phyloP scores from a whole-genome alignment of 78 protist species.

The Dictyostelium discoideum region DNA sequence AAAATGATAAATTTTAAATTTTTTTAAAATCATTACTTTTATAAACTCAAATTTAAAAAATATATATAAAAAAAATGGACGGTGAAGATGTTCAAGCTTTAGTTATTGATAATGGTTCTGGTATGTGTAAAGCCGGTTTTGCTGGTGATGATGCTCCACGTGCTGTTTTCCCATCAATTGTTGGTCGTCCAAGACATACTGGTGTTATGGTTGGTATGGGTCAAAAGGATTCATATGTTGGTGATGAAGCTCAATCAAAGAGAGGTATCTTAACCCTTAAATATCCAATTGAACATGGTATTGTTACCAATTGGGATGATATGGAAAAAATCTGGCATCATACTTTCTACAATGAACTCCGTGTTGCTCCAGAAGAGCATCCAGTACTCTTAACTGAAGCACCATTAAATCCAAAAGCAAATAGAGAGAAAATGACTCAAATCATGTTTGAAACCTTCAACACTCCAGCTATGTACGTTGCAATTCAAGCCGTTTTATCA shows the following conservation, averaged over 20 bases:
- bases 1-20: no score
- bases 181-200: conserved; percentile 92
- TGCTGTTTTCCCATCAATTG: conserved; percentile 92
- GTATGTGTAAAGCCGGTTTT: neutral
- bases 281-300: conserved; percentile 80
- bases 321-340: conserved; percentile 59
- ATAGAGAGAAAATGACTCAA: conserved; percentile 93
- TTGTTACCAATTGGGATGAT: conserved; percentile 46
- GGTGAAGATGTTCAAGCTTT: neutral
- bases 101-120: conserved; percentile 7
- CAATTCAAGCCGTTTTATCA: conserved; percentile 82
- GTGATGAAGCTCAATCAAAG: conserved; percentile 37
- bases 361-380: conserved; percentile 84
- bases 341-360: conserved; percentile 45
- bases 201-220: conserved; percentile 94
- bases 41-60: no score
- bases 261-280: conserved; percentile 76
- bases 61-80: no score
- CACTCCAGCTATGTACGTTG: conserved; percentile 86
- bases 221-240: conserved; percentile 47
- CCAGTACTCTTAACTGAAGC: conserved; percentile 95
- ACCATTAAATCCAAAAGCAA: conserved; percentile 83
- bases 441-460: conserved; percentile 96
- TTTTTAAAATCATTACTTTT: no score
- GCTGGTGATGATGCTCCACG: conserved; percentile 94